phyloP scores from a whole-genome alignment of 129 eudicot genomes.

The Pseudognaphalium luteoalbum region DNA sequence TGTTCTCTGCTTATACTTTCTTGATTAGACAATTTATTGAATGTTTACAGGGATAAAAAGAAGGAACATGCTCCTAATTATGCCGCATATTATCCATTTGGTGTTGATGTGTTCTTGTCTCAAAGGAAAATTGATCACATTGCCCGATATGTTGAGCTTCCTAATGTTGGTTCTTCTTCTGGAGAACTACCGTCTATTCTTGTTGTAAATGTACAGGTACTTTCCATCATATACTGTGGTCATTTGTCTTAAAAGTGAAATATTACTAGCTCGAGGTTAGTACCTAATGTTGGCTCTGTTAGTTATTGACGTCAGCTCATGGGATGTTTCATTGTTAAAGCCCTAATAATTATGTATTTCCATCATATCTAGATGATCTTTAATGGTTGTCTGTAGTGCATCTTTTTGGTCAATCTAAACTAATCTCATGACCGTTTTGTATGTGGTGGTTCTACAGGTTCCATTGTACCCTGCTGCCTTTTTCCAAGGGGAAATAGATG shows the following conservation, averaged over 20 bases:
- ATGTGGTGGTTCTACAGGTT: conserved; percentile 43
- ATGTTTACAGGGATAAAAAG: conserved; percentile 79
- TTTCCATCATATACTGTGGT: not conserved
- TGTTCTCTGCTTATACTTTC: not conserved
- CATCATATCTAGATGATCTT: no score
- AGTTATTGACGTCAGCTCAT: not conserved
- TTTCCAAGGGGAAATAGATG: conserved; percentile 85
- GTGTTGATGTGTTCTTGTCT: conserved; percentile 89
- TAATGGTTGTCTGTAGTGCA: no score
- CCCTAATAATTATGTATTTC: no score
- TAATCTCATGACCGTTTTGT: not conserved
- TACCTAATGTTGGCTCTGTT: not conserved
- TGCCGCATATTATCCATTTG: conserved; percentile 93
- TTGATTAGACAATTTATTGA: not conserved
- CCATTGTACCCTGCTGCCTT: conserved; percentile 86
- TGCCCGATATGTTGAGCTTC: conserved; percentile 94
- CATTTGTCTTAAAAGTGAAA: not conserved
- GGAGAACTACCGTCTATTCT: conserved; percentile 82
- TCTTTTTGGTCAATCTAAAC: no score
- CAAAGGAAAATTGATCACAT: conserved; percentile 79
- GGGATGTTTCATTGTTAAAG: no score
- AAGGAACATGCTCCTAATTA: conserved; percentile 77
- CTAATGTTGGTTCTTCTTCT: conserved; percentile 52
- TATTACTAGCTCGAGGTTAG: not conserved
- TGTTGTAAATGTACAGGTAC: conserved; percentile 94